Base-by-base conservation (phyloP, 305 asterid genomes). In the Rubia peregrina region DNA sequence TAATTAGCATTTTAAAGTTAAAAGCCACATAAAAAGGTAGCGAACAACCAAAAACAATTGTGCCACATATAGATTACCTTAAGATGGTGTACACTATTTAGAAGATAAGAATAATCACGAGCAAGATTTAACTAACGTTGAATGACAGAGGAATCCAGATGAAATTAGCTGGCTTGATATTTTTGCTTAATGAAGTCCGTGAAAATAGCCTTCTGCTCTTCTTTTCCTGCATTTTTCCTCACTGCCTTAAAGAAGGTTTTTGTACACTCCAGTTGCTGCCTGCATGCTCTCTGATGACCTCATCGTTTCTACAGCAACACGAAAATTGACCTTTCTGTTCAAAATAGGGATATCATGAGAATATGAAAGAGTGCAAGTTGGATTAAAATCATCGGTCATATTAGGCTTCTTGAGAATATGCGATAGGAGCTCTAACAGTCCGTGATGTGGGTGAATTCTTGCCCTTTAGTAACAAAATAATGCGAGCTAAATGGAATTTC, bases 81-180 rank as follows among this genome's bases (percentile, higher is more conserved):
- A 55, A 90, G 95, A 73, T 90, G 92, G 75, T 90, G 96, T 44
- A 93, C 92, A 78, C 90, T 93, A 80, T 86, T 90, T 24, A 93
- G 89, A 71, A 86, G 82, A 68, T 73, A 73, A 40, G 94, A 63
- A 77, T 91, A 93, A 79, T 88, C 87, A 73, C 67, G 71, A 68
- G 98, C 96, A 69, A 93, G 92, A 83, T 82, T 88, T 78, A 88
- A 51, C 51, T 74, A 79, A 41, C 76, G 79, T 26, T 90, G 83
- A 74, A 76, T 64, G 38, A 69, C 74, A 30, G 86, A 81, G 36
- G 72, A 33, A 62, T 75, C 71, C 5, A 30, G 24, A 7, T 61
- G 41, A 57, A 22, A n/a, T 36, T 42, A 48, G 8, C 19, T 51
- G 41, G 9, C 43, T 78, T 79, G 82, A 86, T 90, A 93, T 79